These are phyloP conservation scores for Bidens hawaiensis DNA, from an alignment of 140 eudicot species.

Conservation along the genomic window DNA sequence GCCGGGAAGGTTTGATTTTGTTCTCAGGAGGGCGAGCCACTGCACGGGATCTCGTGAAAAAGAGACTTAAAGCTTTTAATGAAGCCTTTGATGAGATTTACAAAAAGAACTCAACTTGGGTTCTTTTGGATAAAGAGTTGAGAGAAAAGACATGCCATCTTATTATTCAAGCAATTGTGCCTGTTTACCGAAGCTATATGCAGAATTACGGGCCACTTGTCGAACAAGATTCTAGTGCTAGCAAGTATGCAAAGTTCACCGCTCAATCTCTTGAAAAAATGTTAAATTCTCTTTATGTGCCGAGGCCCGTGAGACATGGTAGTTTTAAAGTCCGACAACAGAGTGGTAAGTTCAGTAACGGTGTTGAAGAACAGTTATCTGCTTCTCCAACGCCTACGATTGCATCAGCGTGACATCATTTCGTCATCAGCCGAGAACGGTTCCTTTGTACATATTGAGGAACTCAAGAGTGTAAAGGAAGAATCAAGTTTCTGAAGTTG, in stretches of 20 bases:
- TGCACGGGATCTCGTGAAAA: conserved; percentile 85
- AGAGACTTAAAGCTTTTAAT: conserved; percentile 64
- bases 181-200: conserved; percentile 97
- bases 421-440: conserved; percentile 6
- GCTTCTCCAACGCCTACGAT: conserved; percentile 47
- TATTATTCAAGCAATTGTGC: conserved; percentile 86
- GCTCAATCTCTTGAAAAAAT: conserved; percentile 86
- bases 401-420: conserved; percentile 14
- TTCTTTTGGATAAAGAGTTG: conserved; percentile 65
- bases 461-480: conserved; percentile 21
- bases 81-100: conserved; percentile 84
- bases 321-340: conserved; percentile 70
- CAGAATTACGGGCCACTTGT: conserved; percentile 97
- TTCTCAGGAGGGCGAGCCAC: conserved; percentile 96
- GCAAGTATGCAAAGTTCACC: conserved; percentile 81
- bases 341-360: conserved; percentile 67
- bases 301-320: conserved; percentile 59
- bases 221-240: conserved; percentile 84
- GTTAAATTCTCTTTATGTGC: conserved; percentile 54
- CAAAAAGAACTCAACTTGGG: conserved; percentile 73
- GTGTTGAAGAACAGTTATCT: conserved; percentile 51
- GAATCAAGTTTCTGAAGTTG: conserved; percentile 13
- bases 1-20: conserved; percentile 87
- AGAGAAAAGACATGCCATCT: conserved; percentile 70
- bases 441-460: conserved; percentile 41